Evolutionary conservation across 2,329 filamentous ascomycete genomes (phyloP), one percentile per base, ranked within the genome.

Genomic region (Epichloe gansuensis): DNA sequence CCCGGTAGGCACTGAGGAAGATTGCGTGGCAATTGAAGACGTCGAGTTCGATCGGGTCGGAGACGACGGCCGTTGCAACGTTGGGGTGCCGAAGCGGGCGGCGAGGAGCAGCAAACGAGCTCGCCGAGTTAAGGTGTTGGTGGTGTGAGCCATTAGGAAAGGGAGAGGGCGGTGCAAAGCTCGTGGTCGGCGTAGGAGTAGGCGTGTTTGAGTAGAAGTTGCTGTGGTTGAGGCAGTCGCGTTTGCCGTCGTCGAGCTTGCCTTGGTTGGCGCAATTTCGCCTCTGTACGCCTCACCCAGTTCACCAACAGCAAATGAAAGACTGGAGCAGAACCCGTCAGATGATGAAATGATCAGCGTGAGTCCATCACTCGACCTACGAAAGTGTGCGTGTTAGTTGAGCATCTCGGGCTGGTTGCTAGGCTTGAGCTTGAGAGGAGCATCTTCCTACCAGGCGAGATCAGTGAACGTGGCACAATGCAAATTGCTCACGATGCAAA

Each of bases 391-490:
- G 37, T 53, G 61, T 73, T 60, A 69, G 62, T 50, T 39, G 42
- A 52, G n/a, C 13, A 15, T 41, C 25, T 5, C 12, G 12, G 21
- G 28, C 41, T 31, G 15, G 12, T 1, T n/a, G 38, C n/a, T 5
- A 45, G 38, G n/a, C 28, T 23, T 37, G 21, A 17, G 21, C 8
- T n/a, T 31, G 17, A 31, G 12, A 35, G 12, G 34, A 21, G 31
- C 2, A 23, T 6, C 5, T 31, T 49, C 83, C 68, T 80, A 95
- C 93, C 93, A 98, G 37, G 89, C 86, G 54, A 98, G 73, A 66
- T 98, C 93, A 0, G 93, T 98, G 64, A 98, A 98, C 0, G 93
- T 97, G 4, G 93, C 91, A 67, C 91, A 95, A 68, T 98, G 93
- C 58, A 98, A 72, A 63, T 98, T 98, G 77, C 90, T 97, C 48